phyloP scores from a whole-genome alignment of 805 yeast genomes.

The Priceomyces haplophilus region DNA sequence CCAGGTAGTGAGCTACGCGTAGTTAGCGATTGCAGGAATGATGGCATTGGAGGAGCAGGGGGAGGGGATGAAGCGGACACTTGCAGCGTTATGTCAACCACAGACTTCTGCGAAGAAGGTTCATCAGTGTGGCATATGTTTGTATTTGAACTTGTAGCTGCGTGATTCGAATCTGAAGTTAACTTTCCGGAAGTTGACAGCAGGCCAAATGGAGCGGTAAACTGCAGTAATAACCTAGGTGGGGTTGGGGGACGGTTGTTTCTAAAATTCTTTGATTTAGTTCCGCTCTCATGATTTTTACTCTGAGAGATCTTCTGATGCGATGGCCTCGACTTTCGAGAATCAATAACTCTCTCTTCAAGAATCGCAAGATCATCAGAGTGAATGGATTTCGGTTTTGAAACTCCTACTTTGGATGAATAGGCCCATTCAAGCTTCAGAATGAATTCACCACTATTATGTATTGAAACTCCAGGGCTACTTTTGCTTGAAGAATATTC shows the following conservation, averaged over 20 bases:
- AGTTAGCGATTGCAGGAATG: slow-evolving; percentile 3
- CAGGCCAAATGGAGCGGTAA: neutral
- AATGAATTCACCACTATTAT: neutral
- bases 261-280: neutral
- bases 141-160: too few species aligned
- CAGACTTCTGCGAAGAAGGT: neutral
- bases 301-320: neutral
- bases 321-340: neutral
- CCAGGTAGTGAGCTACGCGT: neutral
- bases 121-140: too few species aligned
- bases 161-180: too few species aligned
- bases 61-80: slow-evolving; percentile 7
- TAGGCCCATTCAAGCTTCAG: neutral
- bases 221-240: slow-evolving; percentile 1
- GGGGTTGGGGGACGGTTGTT: neutral
- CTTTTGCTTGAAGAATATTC: neutral
- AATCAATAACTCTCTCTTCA: neutral
- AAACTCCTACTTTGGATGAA: neutral
- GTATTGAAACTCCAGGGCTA: neutral
- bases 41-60: slow-evolving; percentile 18
- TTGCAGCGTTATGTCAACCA: too few species aligned
- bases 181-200: neutral
- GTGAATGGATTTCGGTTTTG: neutral
- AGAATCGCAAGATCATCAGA: neutral
- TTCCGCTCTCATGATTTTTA: neutral